Percentiles rank a stretch among this genome's conserved stretches.
Conservation (phyloP, 2,329 filamentous ascomycete species). For the Ustulina deusta region DNA sequence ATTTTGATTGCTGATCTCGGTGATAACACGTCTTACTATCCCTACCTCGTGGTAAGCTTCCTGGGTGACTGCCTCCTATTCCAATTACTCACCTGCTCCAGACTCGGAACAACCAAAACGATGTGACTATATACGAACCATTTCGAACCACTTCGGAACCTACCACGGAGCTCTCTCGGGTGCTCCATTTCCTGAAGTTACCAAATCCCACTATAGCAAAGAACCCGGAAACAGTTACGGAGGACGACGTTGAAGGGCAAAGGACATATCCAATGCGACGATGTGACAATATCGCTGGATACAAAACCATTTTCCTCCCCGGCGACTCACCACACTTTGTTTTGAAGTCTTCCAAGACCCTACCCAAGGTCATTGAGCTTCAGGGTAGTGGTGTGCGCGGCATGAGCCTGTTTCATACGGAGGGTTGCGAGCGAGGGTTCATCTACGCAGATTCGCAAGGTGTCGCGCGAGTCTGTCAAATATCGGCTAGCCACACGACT, state of each 20-base stretch:
- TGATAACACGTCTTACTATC: conserved; percentile 74
- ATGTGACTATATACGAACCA: conserved; percentile 89
- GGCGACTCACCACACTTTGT: conserved; percentile 85
- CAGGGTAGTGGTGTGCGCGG: conserved; percentile 75
- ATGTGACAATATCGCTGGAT: conserved; percentile 77
- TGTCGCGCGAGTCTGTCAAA: conserved; percentile 77
- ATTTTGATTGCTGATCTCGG: conserved; percentile 88
- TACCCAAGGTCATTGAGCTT: conserved; percentile 79
- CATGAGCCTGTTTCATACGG: conserved; percentile 81
- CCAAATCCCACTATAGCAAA: conserved; percentile 76
- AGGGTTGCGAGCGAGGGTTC: conserved; percentile 83
- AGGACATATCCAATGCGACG: conserved; percentile 67
- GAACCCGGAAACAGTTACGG: conserved; percentile 60
- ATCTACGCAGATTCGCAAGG: conserved; percentile 81
- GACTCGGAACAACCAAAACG: conserved; percentile 83
- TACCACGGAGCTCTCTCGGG: conserved; percentile 62
- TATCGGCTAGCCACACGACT: conserved; percentile 72
- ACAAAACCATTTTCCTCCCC: conserved; percentile 84
- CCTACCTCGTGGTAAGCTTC: conserved; percentile 81
- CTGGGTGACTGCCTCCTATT: not conserved
- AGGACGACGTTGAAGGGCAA: conserved; percentile 63
- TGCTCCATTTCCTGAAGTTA: conserved; percentile 81
- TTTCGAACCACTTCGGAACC: conserved; percentile 64
- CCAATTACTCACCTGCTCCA: conserved; percentile 51
- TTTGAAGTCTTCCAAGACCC: conserved; percentile 81